Evolutionary conservation across 1,139 yeast genomes (phyloP).

Genomic region (Zygoascus sp.): DNA sequence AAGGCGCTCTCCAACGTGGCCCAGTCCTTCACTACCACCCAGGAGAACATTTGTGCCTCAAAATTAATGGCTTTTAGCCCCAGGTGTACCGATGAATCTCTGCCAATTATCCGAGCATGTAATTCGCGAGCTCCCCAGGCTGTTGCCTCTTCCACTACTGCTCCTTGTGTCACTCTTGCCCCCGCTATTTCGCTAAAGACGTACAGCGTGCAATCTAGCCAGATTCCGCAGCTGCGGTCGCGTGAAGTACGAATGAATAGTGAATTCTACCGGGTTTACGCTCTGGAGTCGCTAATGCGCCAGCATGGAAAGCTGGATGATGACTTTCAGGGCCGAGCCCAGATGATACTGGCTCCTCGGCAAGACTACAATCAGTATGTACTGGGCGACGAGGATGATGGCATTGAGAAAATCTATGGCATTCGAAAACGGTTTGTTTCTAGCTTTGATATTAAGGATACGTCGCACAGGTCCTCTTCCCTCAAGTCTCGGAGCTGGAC

Average conservation of each 20-base stretch:
- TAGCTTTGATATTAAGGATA: constrained; percentile 16
- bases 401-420: constrained; percentile 26
- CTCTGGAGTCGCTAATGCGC: constrained; percentile 36
- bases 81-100: constrained; percentile 31
- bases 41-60: constrained; percentile 21
- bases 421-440: constrained; percentile 28
- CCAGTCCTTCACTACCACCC: constrained; percentile 26
- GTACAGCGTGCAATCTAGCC: constrained; percentile 31
- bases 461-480: neutral
- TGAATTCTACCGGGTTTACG: constrained; percentile 35
- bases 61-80: constrained; percentile 28
- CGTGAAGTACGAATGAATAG: constrained; percentile 36
- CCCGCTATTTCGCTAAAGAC: constrained; percentile 30
- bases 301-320: constrained; percentile 33
- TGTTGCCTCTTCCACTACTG: neutral
- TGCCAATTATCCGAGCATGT: constrained; percentile 18
- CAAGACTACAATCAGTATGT: constrained; percentile 23
- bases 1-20: constrained; percentile 29
- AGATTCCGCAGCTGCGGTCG: constrained; percentile 30
- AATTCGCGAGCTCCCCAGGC: too few relatives aligned
- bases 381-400: constrained; percentile 19
- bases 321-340: constrained; percentile 33
- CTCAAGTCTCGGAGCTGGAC: neutral
- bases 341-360: constrained; percentile 35
- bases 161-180: neutral